phyloP scores from a whole-genome alignment of 257 asterid species.

The Scutellaria baicalensis region DNA sequence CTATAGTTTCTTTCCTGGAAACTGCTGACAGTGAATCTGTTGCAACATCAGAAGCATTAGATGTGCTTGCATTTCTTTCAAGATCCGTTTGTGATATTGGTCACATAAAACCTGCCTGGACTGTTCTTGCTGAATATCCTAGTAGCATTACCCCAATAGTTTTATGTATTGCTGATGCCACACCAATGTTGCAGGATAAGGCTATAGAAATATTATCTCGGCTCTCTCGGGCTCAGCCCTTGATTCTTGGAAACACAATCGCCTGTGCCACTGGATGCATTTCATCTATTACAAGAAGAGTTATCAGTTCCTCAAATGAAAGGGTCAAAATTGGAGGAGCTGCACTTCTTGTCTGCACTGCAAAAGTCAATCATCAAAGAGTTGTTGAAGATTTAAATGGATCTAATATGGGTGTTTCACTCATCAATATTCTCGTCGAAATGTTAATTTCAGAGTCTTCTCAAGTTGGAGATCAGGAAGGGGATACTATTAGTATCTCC shows the following conservation, averaged over 20 bases:
- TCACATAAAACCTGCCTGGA: conserved; percentile 71
- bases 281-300: conserved; percentile 67
- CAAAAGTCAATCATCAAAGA: conserved; percentile 76
- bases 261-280: conserved; percentile 68
- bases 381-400: conserved; percentile 67
- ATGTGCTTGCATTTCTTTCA: conserved; percentile 83
- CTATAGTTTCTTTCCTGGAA: conserved; percentile 81
- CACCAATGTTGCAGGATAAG: conserved; percentile 77
- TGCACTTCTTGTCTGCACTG: conserved; percentile 82
- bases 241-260: conserved; percentile 62
- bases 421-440: conserved; percentile 74
- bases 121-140: conserved; percentile 82
- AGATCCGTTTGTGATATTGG: conserved; percentile 53
- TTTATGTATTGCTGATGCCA: conserved; percentile 69
- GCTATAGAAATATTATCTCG: conserved; percentile 78
- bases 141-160: conserved; percentile 74
- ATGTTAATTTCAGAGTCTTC: conserved; percentile 56
- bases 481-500: conserved; percentile 58
- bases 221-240: conserved; percentile 67
- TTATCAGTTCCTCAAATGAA: conserved; percentile 50
- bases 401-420: conserved; percentile 52
- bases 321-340: conserved; percentile 87
- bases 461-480: conserved; percentile 42
- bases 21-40: conserved; percentile 54
- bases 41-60: conserved; percentile 74